Evolutionary conservation across 352 stramenopile genomes (phyloP).

Genomic region (Pythium rishiriense): DNA sequence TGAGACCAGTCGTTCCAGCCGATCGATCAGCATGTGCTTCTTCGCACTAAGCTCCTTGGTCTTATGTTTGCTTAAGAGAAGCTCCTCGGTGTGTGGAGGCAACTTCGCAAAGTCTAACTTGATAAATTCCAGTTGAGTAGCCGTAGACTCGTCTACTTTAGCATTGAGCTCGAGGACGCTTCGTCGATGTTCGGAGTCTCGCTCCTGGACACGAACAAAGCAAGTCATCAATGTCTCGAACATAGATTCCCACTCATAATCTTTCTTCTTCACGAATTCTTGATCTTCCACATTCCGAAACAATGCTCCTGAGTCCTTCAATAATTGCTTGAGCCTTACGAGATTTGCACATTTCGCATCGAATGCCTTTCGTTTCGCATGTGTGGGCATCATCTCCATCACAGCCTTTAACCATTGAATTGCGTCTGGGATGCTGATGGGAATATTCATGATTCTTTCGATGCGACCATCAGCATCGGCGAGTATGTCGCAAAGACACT

Average conservation of each 20-base stretch:
- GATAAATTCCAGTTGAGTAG: slow-evolving; percentile 37
- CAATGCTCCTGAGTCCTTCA: slow-evolving; percentile 32
- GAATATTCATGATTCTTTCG: slow-evolving; percentile 64
- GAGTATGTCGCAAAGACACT: slow-evolving; percentile 47
- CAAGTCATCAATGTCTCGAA: slow-evolving; percentile 67
- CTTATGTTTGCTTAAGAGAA: slow-evolving; percentile 9
- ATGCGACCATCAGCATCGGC: slow-evolving; percentile 52
- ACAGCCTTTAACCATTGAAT: slow-evolving; percentile 50
- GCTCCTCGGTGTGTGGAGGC: slow-evolving; percentile 32
- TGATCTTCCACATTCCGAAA: slow-evolving; percentile 7
- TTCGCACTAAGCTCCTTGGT: slow-evolving; percentile 16
- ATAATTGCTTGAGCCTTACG: slow-evolving; percentile 37
- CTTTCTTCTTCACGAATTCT: slow-evolving; percentile 40
- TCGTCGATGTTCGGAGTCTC: slow-evolving; percentile 58
- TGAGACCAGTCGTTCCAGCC: slow-evolving; percentile 51
- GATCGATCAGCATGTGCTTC: slow-evolving; percentile 35
- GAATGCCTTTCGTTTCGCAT: slow-evolving; percentile 50
- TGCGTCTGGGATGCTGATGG: slow-evolving; percentile 49
- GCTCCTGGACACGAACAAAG: slow-evolving; percentile 54
- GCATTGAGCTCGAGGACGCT: slow-evolving; percentile 51
- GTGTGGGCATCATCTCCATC: slow-evolving; percentile 52
- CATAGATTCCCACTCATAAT: slow-evolving; percentile 62
- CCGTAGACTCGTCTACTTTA: slow-evolving; percentile 50
- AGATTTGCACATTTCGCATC: slow-evolving; percentile 60
- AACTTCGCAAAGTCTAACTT: slow-evolving; percentile 39